A percentile compares a stretch with the other conserved stretches of the same genome.
Evolutionary conservation across 2,329 filamentous ascomycete species (phyloP).

Genomic region (Colletotrichum filicis): DNA sequence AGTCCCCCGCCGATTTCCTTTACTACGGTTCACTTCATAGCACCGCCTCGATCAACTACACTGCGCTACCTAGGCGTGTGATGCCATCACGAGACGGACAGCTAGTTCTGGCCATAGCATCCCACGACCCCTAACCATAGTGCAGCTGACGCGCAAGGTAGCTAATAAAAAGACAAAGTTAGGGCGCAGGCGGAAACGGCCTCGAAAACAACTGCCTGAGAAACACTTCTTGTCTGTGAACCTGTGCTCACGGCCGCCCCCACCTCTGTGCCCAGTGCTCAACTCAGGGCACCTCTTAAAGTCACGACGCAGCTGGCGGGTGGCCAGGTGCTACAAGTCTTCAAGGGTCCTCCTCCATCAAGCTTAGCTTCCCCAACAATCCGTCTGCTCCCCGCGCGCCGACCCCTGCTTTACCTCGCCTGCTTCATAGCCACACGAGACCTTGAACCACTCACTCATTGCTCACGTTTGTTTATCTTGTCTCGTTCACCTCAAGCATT

Average conservation of each 20-base stretch:
- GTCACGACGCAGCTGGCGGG: background rate
- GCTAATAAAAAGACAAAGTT: too few relatives aligned
- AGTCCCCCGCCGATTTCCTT: background rate
- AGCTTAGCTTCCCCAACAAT: constrained; percentile 33
- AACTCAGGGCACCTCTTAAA: background rate
- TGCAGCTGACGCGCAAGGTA: background rate
- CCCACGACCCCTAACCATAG: background rate
- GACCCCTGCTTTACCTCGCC: background rate
- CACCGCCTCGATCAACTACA: background rate
- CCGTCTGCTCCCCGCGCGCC: constrained; percentile 11
- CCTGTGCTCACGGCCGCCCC: too few relatives aligned
- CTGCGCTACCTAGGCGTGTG: background rate
- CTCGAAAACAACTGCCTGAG: background rate
- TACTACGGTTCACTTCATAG: background rate
- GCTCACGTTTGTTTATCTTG: background rate
- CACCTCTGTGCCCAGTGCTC: background rate
- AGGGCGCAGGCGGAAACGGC: background rate
- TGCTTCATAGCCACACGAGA: background rate
- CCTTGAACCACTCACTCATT: background rate
- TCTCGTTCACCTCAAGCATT: background rate
- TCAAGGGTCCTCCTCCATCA: constrained; percentile 29
- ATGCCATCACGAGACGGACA: background rate
- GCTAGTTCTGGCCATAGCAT: background rate
- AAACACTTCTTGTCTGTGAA: background rate
- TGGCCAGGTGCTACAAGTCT: background rate